These are phyloP conservation scores for Salvia splendens DNA, from an alignment of 257 asterid genomes.

Conservation along the genomic window DNA sequence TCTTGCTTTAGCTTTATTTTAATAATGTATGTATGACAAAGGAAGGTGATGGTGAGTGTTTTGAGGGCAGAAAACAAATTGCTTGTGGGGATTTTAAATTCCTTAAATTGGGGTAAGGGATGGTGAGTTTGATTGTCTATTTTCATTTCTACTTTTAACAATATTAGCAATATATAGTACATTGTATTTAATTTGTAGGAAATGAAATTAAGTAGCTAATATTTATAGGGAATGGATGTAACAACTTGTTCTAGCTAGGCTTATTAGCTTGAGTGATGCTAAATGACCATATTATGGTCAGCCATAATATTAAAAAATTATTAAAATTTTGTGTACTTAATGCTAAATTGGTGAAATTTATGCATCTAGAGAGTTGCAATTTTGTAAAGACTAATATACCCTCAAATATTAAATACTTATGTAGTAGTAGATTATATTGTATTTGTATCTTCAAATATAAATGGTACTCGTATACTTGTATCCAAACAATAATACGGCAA, in stretches of 20 bases:
- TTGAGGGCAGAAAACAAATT: slow-evolving; percentile 55
- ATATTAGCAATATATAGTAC: no score
- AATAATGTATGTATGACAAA: slow-evolving; percentile 40
- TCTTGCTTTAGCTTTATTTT: slow-evolving; percentile 59
- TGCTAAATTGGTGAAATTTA: no score
- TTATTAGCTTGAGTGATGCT: slow-evolving; percentile 28
- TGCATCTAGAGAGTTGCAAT: no score
- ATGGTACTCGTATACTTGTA: no score
- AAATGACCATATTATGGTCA: no score
- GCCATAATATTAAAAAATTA: no score
- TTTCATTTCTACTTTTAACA: neutral
- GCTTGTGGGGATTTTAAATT: slow-evolving; percentile 43
- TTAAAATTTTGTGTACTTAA: no score
- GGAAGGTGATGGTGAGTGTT: slow-evolving; percentile 62
- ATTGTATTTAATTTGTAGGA: neutral
- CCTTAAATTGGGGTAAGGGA: slow-evolving; percentile 62
- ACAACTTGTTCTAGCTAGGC: slow-evolving; percentile 16
- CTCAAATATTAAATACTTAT: no score
- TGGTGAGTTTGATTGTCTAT: slow-evolving; percentile 7
- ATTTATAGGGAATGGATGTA: neutral
- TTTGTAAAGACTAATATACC: no score
- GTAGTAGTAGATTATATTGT: no score
- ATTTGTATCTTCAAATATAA: no score
- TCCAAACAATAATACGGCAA: no score
- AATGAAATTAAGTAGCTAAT: neutral